phyloP scores from a whole-genome alignment of 257 asterid species.

The Solanum gracilifrons region DNA sequence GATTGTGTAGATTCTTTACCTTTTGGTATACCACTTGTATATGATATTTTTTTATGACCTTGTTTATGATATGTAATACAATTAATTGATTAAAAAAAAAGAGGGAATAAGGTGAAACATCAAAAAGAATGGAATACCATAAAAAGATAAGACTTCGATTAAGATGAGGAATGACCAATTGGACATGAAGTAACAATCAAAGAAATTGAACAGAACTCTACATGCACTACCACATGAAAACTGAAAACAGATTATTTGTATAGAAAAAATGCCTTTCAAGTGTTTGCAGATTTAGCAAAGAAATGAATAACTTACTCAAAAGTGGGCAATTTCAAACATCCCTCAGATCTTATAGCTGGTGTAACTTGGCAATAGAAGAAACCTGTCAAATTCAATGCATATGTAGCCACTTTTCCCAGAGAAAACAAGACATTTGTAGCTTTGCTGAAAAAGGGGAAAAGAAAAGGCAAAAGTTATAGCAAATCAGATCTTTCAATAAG shows the following conservation, averaged over 20 bases:
- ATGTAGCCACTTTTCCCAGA: conserved; percentile 85
- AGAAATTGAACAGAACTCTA: background rate
- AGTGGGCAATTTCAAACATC: conserved; percentile 39
- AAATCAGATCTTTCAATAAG: conserved; percentile 11
- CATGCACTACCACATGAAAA: background rate
- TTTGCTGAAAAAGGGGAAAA: conserved; percentile 46
- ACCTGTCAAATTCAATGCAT: conserved; percentile 83
- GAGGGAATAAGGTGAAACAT: background rate
- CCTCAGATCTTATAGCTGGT: conserved; percentile 36
- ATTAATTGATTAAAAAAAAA: background rate
- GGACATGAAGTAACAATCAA: background rate
- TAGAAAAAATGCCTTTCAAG: background rate
- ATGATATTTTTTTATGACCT: background rate
- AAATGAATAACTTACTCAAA: conserved; percentile 47
- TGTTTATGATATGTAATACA: background rate
- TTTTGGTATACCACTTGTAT: background rate
- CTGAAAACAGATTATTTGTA: background rate
- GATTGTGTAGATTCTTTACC: background rate
- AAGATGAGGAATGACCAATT: background rate
- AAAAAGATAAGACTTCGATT: background rate
- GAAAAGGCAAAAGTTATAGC: background rate
- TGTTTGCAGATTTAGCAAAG: background rate
- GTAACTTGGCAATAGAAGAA: conserved; percentile 74
- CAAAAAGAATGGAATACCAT: background rate
- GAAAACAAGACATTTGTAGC: conserved; percentile 70